Conservation (phyloP, 352 stramenopile species). For the Pythium pectinolyticum region DNA sequence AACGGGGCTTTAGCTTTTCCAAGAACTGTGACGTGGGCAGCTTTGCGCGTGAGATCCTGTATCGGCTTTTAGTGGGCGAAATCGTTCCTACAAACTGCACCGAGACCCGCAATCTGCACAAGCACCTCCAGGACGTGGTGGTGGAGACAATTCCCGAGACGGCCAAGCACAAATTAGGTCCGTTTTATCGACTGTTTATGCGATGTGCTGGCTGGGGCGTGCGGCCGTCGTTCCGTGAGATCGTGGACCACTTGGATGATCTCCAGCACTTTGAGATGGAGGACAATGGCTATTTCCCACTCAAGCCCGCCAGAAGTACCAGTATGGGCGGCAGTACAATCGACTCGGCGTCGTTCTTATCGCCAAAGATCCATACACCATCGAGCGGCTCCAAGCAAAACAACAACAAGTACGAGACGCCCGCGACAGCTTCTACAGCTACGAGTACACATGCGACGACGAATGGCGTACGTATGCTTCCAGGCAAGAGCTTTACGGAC, state of each 20-base stretch:
- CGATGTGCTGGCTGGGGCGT: conserved; percentile 78
- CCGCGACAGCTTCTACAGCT: conserved; percentile 26
- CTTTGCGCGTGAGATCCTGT: conserved; percentile 80
- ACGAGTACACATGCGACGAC: not conserved
- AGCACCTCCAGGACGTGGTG: conserved; percentile 70
- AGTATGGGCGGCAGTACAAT: not conserved
- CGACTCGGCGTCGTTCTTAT: conserved; percentile 48
- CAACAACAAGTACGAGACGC: conserved; percentile 58
- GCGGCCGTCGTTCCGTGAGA: conserved; percentile 75
- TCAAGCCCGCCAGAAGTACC: conserved; percentile 45
- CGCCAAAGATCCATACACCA: conserved; percentile 40
- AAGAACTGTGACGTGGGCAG: conserved; percentile 83
- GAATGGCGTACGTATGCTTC: conserved; percentile 43
- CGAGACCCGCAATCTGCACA: conserved; percentile 75
- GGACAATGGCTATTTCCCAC: conserved; percentile 74
- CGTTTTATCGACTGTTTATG: conserved; percentile 72
- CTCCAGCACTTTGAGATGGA: conserved; percentile 76
- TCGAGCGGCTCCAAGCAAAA: conserved; percentile 63
- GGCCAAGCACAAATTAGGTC: conserved; percentile 55
- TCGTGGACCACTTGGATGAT: conserved; percentile 77
- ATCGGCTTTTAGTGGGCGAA: conserved; percentile 75
- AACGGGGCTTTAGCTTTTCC: conserved; percentile 75
- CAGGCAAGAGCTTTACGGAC: conserved; percentile 50
- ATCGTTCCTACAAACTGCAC: conserved; percentile 71
- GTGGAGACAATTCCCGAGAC: conserved; percentile 60